phyloP scores from a whole-genome alignment of 2,329 filamentous ascomycete species.

The Aspergillus sp. region DNA sequence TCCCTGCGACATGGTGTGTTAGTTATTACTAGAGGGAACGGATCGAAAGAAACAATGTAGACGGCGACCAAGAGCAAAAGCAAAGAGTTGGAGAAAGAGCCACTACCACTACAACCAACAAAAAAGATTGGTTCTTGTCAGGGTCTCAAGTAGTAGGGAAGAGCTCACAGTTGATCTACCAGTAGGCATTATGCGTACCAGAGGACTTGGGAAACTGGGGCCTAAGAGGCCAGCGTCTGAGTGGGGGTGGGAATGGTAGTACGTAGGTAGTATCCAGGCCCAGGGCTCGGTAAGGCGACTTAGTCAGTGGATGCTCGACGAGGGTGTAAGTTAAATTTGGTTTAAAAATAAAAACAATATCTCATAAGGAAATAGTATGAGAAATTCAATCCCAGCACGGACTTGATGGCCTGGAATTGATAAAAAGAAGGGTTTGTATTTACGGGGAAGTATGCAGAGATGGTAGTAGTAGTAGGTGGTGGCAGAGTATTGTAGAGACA shows the following conservation, averaged over 20 bases:
- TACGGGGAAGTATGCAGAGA: neutral
- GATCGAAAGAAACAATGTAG: neutral
- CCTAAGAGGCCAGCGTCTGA: conserved; percentile 9
- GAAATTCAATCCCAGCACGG: neutral
- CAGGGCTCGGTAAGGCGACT: conserved; percentile 3
- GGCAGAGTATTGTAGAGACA: too few species aligned
- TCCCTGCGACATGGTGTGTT: conserved; percentile 27
- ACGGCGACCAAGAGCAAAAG: neutral
- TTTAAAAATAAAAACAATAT: neutral
- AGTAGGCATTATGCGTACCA: conserved; percentile 14
- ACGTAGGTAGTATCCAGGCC: conserved; percentile 2
- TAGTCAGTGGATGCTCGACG: conserved; percentile 1
- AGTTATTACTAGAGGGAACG: conserved; percentile 23
- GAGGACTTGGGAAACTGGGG: conserved; percentile 8
- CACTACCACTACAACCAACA: neutral
- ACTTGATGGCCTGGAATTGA: neutral
- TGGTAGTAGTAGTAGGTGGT: neutral
- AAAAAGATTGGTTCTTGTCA: neutral
- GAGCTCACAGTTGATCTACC: conserved; percentile 20
- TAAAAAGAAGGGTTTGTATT: neutral
- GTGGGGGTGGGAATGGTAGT: conserved; percentile 12
- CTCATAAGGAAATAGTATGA: neutral
- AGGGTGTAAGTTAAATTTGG: neutral
- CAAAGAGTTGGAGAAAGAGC: neutral
- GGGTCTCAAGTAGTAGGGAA: neutral